Conservation (phyloP, 2,329 filamentous ascomycete species). For the Talaromyces funiculosus region DNA sequence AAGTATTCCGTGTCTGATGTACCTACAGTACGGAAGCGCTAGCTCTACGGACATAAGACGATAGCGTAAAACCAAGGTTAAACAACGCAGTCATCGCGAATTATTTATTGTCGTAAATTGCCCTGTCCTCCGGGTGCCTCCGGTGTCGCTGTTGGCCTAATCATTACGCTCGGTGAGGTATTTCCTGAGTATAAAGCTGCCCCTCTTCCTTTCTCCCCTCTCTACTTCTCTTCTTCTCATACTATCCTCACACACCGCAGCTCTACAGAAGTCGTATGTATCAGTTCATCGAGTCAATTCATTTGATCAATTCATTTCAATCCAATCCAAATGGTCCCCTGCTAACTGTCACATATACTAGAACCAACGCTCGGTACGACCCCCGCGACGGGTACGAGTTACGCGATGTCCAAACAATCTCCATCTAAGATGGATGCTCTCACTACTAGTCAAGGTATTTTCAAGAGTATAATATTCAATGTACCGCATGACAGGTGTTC, state of each 20-base stretch:
- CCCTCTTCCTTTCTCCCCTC: not conserved
- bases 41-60: not conserved
- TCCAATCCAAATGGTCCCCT: not conserved
- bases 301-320: not conserved
- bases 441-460: slow-evolving; percentile 38
- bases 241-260: not conserved
- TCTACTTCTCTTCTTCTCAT: not conserved
- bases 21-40: not conserved
- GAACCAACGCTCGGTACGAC: slow-evolving; percentile 11
- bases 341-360: not conserved
- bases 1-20: not conserved
- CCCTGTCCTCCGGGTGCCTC: not conserved
- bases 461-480: slow-evolving; percentile 34
- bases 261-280: not conserved
- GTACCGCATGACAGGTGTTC: slow-evolving; percentile 44
- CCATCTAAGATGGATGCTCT: slow-evolving; percentile 23
- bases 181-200: not conserved
- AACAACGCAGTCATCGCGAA: not conserved
- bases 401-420: slow-evolving; percentile 9
- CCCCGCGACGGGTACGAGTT: slow-evolving; percentile 10
- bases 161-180: not conserved
- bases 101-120: not conserved
- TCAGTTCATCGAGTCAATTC: not conserved
- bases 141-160: not conserved
- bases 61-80: not conserved